phyloP scores from a whole-genome alignment of 2,329 filamentous ascomycete species.

The Pestalotiopsis sp. region DNA sequence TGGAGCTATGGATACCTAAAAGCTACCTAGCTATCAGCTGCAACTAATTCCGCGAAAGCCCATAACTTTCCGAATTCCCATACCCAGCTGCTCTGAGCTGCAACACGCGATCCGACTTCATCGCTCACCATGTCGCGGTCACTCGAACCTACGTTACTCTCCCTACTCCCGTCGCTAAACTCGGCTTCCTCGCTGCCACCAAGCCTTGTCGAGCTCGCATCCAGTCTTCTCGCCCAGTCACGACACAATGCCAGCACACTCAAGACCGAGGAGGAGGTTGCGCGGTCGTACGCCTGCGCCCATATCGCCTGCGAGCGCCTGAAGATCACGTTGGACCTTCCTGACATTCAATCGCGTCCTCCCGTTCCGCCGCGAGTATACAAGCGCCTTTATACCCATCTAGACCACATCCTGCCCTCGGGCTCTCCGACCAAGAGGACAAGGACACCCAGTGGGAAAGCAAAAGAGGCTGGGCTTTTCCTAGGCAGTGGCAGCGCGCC shows the following conservation, averaged over 20 bases:
- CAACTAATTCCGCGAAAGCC: not conserved
- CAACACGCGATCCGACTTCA: not conserved
- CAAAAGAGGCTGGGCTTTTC: slow-evolving; percentile 33
- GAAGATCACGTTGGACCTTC: slow-evolving; percentile 75
- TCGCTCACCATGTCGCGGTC: slow-evolving; percentile 66
- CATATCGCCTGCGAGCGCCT: slow-evolving; percentile 88
- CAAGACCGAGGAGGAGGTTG: slow-evolving; percentile 85
- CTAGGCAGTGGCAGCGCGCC: slow-evolving; percentile 32
- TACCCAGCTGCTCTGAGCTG: not conserved
- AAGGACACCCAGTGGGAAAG: slow-evolving; percentile 37
- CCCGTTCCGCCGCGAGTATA: slow-evolving; percentile 82
- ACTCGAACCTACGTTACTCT: slow-evolving; percentile 73
- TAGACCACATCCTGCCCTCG: slow-evolving; percentile 70
- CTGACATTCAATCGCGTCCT: slow-evolving; percentile 73
- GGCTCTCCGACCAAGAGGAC: slow-evolving; percentile 24
- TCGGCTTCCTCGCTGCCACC: slow-evolving; percentile 65
- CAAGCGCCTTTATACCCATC: slow-evolving; percentile 79
- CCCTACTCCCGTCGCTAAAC: slow-evolving; percentile 73
- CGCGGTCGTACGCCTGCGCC: slow-evolving; percentile 81
- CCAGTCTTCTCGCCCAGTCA: slow-evolving; percentile 78
- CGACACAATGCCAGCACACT: slow-evolving; percentile 75
- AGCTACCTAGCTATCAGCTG: not conserved
- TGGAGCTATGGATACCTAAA: not conserved
- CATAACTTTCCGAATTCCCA: not conserved
- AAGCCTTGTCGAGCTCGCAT: slow-evolving; percentile 71